Evolutionary conservation across 345 rosid genomes (phyloP), one percentile per base, ranked within the genome.

Genomic region (Physaria fendleri): DNA sequence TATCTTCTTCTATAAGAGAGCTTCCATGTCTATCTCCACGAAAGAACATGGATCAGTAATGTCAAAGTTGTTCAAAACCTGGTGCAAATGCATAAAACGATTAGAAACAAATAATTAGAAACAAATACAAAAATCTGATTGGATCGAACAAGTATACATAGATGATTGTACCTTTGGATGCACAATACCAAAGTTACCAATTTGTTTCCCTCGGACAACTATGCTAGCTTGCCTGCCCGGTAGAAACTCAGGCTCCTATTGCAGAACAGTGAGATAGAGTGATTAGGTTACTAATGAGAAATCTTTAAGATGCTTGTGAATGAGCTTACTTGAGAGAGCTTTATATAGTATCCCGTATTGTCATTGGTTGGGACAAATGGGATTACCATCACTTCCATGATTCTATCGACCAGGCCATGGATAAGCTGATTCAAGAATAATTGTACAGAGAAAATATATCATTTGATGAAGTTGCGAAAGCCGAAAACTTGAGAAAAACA

Each of bases 321-420:
- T 4, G 44, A 16, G 65, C 91, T 77, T 81, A 89, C 99, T 52
- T 83, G 72, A 44, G 92, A 87, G 40, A 20, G 44, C 67, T 76
- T 66, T 48, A 85, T 78, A 69, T 71, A 77, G 64, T 93, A 93
- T 24, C 94, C 99, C 0, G 77, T 50, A 28, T 59, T 62, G 62
- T 85, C 73, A 47, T 79, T 78, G 30, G 49, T 65, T 20, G 79
- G 74, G n/a, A 80, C 82, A 74, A 83, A 89, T 20, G 88, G 79
- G 43, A 79, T 64, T 15, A 77, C 94, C 77, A 85, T 69, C 35
- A 82, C 95, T 81, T 93, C 95, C 95, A 93, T 87, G 23, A 93
- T 65, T 75, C 95, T 82, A 73, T 89, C 97, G 9, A 87, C 84
- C 32, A 93, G 79, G 61, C 95, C 78, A 73, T 93, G 99, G 56